Evolutionary conservation across 768 basidiomycete species (phyloP).

Genomic region (Suillus bovinus): DNA sequence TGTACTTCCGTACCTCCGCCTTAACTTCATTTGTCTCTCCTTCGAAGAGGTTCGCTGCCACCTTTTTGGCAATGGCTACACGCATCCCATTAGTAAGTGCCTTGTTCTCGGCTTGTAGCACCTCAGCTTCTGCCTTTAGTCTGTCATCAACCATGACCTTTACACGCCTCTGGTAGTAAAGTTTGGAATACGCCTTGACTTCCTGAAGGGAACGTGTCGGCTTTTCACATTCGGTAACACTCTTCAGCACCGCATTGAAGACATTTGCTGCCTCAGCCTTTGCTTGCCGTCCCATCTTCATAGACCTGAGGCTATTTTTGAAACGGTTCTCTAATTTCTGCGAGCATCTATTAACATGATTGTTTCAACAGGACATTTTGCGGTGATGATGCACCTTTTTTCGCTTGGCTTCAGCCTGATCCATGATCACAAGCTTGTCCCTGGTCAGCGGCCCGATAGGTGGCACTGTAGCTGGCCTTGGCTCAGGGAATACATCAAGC

Average conservation of each 20-base stretch:
- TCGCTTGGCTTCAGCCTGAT: not conserved
- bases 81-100: not conserved
- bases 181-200: not conserved
- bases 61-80: not conserved
- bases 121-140: not conserved
- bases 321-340: not conserved
- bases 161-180: slow-evolving; percentile 1
- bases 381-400: not conserved
- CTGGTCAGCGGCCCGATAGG: not conserved
- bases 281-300: not conserved
- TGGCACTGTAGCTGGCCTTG: not conserved
- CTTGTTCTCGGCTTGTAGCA: not conserved
- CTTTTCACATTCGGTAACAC: not conserved
- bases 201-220: not conserved
- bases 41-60: not conserved
- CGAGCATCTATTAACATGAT: not conserved
- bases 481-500: not conserved
- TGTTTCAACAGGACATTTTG: not conserved
- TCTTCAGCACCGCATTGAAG: not conserved
- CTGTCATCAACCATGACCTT: not conserved
- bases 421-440: not conserved
- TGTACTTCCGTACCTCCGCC: not conserved
- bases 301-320: not conserved
- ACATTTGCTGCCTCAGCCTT: not conserved
- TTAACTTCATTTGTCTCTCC: slow-evolving; percentile 3